Base-by-base conservation (phyloP, 2,329 filamentous ascomycete species). In the Fusarium sp. region DNA sequence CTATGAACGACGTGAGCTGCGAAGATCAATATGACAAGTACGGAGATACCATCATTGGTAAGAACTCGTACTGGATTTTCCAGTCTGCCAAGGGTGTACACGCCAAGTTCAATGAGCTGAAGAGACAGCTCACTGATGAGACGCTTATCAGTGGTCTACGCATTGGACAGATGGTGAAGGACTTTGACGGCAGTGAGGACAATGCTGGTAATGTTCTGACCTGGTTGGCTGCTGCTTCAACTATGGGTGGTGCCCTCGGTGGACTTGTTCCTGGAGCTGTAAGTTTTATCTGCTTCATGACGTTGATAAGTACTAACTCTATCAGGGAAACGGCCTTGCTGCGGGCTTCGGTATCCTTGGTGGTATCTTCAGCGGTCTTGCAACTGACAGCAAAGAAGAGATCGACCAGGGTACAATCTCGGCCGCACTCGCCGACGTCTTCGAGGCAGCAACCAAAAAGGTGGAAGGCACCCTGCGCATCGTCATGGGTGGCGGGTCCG, bases 31-130 rank as follows among this genome's bases (percentile, higher is more conserved):
- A 41, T 9, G 62, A 65, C 12, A 46, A 53, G 46, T 63, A 38
- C 7, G 62, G 61, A 5, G 48, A 40, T 3, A 11, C 46, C 5
- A 34, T 45, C 18, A n/a, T 65, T 4, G 59, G 62, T 6, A 63
- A 57, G 34, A 65, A 38, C 46, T 65, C 62, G 3, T 65, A 64
- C 47, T 65, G 59, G 62, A 64, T 58, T 16, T 65, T 65, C 34
- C 59, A 65, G 30, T 59, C 62, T 30, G 58, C 32, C n/a, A 63
- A 63, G 27, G 62, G 62, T 4, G 27, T 51, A 16, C 62, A 52
- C 4, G 45, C 32, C 27, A 65, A 65, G 27, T 57, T 65, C 24
- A 30, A 25, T 2, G 62, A 58, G 16, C 12, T 65, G 7, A 46
- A 65, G 12, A 53, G 59, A 4, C 62, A 65, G n/a, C 52, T 65